Evolutionary conservation across 2,329 filamentous ascomycete genomes (phyloP), one percentile per base, ranked within the genome.

Genomic region (Fusarium subtropicale): DNA sequence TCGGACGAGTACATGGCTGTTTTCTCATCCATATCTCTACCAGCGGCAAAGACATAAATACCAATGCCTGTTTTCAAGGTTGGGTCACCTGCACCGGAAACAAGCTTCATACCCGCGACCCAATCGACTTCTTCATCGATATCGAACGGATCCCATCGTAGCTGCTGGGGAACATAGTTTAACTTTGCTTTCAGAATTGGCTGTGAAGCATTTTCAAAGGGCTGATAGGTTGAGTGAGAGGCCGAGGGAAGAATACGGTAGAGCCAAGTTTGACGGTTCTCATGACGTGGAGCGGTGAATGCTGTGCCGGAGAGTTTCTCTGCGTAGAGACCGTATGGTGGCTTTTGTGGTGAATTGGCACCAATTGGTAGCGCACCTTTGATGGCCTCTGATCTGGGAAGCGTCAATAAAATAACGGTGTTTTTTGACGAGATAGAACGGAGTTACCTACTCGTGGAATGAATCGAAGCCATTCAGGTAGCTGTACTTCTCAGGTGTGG

Each of bases 1-100:
- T 95, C 92, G 0, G 93, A 91, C 6, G 91, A 94, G 82, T 94
- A 97, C 79, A 94, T 94, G 1, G 92, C 92, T 52, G 90, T 85
- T 24, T 87, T 86, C 12, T 83, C 80, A 45, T 84, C 83, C 94
- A 97, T 97, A 75, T 90, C 88, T 74, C 87, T 88, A 12, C 91
- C 92, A 0, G 91, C 92, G 1, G 91, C 90, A 75, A 92, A 97
- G 56, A 96, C 88, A 77, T 91, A 90, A 56, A 96, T 93, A 16
- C 91, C 93, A n/a, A 97, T 75, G 0, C 94, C 94, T 7, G 87
- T 83, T 80, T 97, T 97, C 77, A 91, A 86, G 0, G 90, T 90
- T 0, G 92, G 90, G 72, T 96, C 91, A 12, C 94, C 94, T 0
- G 92, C 91, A 10, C 92, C 92, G 1, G 91, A 92, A 3, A 97